Conservation (phyloP, 768 basidiomycete genomes). For the Kwoniella sp. region DNA sequence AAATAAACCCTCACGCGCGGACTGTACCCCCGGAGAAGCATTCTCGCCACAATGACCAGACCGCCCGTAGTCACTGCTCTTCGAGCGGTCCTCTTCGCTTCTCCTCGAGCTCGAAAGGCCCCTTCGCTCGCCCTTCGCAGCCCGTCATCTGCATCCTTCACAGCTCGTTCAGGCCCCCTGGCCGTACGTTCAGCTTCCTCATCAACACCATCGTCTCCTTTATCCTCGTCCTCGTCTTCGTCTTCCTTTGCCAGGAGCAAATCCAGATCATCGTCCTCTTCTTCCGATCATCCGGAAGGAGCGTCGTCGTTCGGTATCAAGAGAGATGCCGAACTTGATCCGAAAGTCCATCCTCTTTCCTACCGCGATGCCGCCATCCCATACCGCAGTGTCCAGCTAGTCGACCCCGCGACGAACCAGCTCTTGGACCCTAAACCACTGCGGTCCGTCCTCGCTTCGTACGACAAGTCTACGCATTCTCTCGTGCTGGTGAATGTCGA, state of each 20-base stretch:
- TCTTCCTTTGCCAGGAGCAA: no score
- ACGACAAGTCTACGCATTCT: constrained; percentile 34
- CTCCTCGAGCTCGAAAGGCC: neutral
- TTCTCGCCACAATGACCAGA: neutral
- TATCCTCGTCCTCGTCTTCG: neutral
- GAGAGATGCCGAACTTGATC: constrained; percentile 3
- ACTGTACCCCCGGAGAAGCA: no score
- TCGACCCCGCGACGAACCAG: constrained; percentile 33
- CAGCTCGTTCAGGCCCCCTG: no score
- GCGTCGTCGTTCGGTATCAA: neutral
- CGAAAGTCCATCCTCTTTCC: constrained; percentile 9
- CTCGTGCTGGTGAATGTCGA: constrained; percentile 41
- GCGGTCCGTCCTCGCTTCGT: constrained; percentile 27
- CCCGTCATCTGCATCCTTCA: neutral
- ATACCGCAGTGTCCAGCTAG: constrained; percentile 44
- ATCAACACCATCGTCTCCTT: no score
- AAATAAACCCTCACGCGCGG: no score
- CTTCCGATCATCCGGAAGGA: no score
- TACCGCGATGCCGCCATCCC: constrained; percentile 42
- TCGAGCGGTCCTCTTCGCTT: neutral
- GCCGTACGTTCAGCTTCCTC: neutral
- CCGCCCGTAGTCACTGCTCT: neutral
- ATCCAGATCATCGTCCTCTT: no score
- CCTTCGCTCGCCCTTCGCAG: neutral
- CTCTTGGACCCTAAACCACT: constrained; percentile 38